Conservation (phyloP, 1,284 basidiomycete genomes). For the Trichosporon inkin region DNA sequence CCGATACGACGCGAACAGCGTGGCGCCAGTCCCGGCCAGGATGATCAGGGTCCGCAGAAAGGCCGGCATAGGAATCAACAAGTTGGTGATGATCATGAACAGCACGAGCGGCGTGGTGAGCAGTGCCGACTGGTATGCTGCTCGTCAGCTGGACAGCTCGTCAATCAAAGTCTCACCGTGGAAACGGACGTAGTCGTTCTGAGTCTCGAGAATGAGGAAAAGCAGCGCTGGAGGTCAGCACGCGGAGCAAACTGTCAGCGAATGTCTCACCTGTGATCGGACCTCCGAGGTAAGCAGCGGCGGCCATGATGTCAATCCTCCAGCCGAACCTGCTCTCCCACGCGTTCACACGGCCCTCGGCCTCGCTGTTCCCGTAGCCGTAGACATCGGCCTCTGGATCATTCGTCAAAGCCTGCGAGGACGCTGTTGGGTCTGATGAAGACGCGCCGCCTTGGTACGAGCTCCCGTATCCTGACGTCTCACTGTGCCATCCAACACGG, state of each 20-base stretch:
- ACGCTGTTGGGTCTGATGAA: constrained; percentile 39
- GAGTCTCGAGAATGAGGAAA: constrained; percentile 69
- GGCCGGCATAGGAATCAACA: constrained; percentile 53
- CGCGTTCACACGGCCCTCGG: constrained; percentile 57
- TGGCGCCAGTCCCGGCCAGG: constrained; percentile 30
- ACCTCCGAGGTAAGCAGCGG: constrained; percentile 65
- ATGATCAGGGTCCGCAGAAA: constrained; percentile 47
- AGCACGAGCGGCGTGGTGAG: constrained; percentile 64
- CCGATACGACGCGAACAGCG: constrained; percentile 50
- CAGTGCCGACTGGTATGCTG: constrained; percentile 75
- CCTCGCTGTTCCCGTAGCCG: constrained; percentile 29
- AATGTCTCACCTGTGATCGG: constrained; percentile 63
- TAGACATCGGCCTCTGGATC: constrained; percentile 39
- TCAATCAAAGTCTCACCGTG: constrained; percentile 57
- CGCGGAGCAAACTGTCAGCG: neutral
- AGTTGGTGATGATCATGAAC: constrained; percentile 60
- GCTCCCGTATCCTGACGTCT: constrained; percentile 38
- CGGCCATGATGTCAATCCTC: constrained; percentile 67
- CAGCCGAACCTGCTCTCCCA: constrained; percentile 69
- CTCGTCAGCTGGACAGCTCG: constrained; percentile 6
- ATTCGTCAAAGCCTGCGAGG: constrained; percentile 40
- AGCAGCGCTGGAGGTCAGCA: constrained; percentile 55
- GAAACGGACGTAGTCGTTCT: constrained; percentile 74
- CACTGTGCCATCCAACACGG: constrained; percentile 23
- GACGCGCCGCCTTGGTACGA: constrained; percentile 64